phyloP scores from a whole-genome alignment of 139 green algal species.

The Chlorella sorokiniana region DNA sequence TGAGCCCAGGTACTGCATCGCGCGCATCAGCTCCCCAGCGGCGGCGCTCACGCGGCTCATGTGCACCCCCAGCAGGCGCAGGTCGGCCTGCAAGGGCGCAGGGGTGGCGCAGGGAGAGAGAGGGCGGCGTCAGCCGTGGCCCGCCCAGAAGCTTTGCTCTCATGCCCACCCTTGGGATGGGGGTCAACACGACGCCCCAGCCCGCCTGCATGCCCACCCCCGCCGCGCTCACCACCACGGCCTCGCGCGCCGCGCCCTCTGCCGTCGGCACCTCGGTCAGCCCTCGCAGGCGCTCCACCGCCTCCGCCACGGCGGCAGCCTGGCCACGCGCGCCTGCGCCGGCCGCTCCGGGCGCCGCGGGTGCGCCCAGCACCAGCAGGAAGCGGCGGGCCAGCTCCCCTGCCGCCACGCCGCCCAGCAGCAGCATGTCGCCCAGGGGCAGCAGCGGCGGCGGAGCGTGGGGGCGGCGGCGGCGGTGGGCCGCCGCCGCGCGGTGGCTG shows the following conservation, averaged over 20 bases:
- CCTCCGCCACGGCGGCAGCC: neutral
- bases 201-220: neutral
- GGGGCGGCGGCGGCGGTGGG: neutral
- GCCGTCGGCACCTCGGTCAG: neutral
- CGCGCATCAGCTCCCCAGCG: constrained; percentile 12
- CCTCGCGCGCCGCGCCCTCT: neutral
- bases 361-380: constrained; percentile 24
- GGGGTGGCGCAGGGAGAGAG: neutral
- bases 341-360: neutral
- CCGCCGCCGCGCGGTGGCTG: no score
- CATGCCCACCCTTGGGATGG: no score
- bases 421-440: constrained; percentile 33
- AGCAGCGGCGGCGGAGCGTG: neutral
- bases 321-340: neutral
- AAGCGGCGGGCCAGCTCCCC: constrained; percentile 40
- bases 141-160: no score
- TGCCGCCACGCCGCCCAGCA: constrained; percentile 32
- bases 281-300: neutral
- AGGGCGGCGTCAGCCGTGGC: neutral
- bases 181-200: neutral
- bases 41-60: constrained; percentile 4
- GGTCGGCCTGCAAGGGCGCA: neutral
- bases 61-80: neutral
- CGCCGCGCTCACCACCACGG: constrained; percentile 1
- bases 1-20: constrained; percentile 29